Evolutionary conservation across 2,329 filamentous ascomycete genomes (phyloP).

Genomic region (Anthostomella pinea): DNA sequence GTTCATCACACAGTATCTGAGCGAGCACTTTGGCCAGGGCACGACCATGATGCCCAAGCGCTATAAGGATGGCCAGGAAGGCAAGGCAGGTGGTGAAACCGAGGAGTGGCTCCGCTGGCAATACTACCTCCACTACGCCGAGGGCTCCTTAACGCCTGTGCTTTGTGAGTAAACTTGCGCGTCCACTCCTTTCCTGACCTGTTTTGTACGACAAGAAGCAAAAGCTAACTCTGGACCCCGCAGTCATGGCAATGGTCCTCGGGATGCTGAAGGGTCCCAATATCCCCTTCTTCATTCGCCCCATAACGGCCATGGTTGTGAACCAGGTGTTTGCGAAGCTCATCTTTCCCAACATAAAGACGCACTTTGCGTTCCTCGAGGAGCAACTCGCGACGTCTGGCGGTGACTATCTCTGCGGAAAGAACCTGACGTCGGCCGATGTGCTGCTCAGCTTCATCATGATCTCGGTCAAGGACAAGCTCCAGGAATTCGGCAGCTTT

Average conservation of each 20-base stretch:
- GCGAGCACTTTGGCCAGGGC: slow-evolving; percentile 56
- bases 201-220: too few relatives aligned
- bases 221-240: too few relatives aligned
- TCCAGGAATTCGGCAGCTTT: slow-evolving; percentile 42
- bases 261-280: slow-evolving; percentile 39
- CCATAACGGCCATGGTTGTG: slow-evolving; percentile 47
- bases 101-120: slow-evolving; percentile 58
- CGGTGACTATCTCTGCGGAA: slow-evolving; percentile 48
- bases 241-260: slow-evolving; percentile 23
- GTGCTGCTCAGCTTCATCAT: slow-evolving; percentile 53
- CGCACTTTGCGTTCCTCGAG: slow-evolving; percentile 50
- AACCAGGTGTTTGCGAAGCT: slow-evolving; percentile 40
- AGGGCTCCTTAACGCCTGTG: slow-evolving; percentile 66
- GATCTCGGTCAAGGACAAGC: slow-evolving; percentile 40
- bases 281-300: slow-evolving; percentile 53
- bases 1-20: slow-evolving; percentile 77
- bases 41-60: slow-evolving; percentile 48
- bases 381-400: slow-evolving; percentile 44
- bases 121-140: slow-evolving; percentile 79
- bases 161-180: too few relatives aligned
- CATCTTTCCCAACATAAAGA: slow-evolving; percentile 46
- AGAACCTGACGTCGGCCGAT: slow-evolving; percentile 49
- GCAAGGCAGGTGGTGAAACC: slow-evolving; percentile 57
- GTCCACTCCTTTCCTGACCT: too few relatives aligned
- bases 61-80: slow-evolving; percentile 58